phyloP scores from a whole-genome alignment of 2,329 filamentous ascomycete species.

The Fusarium sp. region DNA sequence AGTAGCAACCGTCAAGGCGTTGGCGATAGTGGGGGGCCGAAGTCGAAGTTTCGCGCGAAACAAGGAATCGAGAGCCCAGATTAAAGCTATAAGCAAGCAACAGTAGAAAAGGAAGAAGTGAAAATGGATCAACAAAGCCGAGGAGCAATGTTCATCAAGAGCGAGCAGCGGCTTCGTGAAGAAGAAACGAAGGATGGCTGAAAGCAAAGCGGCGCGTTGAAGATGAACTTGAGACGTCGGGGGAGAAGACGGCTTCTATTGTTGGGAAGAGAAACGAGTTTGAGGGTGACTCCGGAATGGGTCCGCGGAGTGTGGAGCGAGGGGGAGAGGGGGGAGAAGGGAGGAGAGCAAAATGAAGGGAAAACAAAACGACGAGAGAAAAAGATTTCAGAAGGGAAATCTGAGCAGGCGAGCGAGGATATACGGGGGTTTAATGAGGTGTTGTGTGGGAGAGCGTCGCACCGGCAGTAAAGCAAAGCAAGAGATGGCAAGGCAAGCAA shows the following conservation, averaged over 20 bases:
- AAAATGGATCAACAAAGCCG: slow-evolving; percentile 50
- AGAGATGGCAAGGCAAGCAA: slow-evolving; percentile 8
- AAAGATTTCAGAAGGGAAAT: slow-evolving; percentile 50
- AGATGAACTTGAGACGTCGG: slow-evolving; percentile 46
- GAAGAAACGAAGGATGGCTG: slow-evolving; percentile 50
- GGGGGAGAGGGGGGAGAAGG: slow-evolving; percentile 44
- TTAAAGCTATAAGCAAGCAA: slow-evolving; percentile 62
- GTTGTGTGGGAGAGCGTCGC: slow-evolving; percentile 46
- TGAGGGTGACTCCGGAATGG: slow-evolving; percentile 50
- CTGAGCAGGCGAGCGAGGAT: slow-evolving; percentile 46
- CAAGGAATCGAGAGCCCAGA: slow-evolving; percentile 52
- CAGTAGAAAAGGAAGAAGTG: slow-evolving; percentile 51
- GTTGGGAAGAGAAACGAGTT: slow-evolving; percentile 46
- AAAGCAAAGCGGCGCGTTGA: slow-evolving; percentile 39
- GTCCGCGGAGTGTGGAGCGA: slow-evolving; percentile 53
- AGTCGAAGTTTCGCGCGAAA: slow-evolving; percentile 49
- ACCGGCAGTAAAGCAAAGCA: slow-evolving; percentile 32
- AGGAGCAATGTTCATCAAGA: slow-evolving; percentile 47
- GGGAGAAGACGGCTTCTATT: slow-evolving; percentile 42
- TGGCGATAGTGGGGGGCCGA: slow-evolving; percentile 50
- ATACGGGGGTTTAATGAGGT: slow-evolving; percentile 54
- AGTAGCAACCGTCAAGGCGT: slow-evolving; percentile 59
- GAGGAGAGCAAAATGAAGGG: slow-evolving; percentile 48
- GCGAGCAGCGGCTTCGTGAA: slow-evolving; percentile 44
- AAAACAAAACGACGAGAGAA: slow-evolving; percentile 50